Base-by-base conservation (phyloP, 371 early-diverging fungal species). In the Mortierella sp. region DNA sequence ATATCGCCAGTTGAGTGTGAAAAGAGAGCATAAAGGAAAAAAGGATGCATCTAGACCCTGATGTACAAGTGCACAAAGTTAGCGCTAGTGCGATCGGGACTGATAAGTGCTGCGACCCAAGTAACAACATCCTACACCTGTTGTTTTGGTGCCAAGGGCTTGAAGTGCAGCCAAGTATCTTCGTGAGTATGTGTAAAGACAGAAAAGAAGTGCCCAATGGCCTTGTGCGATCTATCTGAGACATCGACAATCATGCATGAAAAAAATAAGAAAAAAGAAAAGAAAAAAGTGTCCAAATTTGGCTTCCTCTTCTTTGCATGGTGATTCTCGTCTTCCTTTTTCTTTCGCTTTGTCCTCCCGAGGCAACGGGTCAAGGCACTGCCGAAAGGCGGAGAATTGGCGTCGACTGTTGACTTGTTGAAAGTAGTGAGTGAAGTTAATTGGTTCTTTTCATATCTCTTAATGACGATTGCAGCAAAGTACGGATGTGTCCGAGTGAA, bases 41-140 rank as follows among this genome's bases (percentile, higher is more conserved):
- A 70, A 70, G 70, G 70, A 70, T 38, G 42, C 70, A 70, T 44
- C 70, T 47, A 45, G 48, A 71, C 72, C 28, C 72, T 47, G 72
- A 28, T 48, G 31, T 47, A 48, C 45, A 70, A 38, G 24, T 42
- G 24, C 21, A 44, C 26, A 21, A 50, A 16, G 50, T 50, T 50
- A 16, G 24, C 68, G 19, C 38, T 68, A 68, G 65, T 65, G 42
- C 68, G 68, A 68, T 68, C 68, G 42, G 58, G 44, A 42, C 24
- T 42, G 68, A 63, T 31, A 31, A 47, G 38, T 1, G 5, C 2
- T 45, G 21, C 4, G 13, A 6, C 70, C 10, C 13, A 16, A 38
- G 71, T 26, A 65, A 2, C 31, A 31, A 58, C 60, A 57, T 57
- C 57, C 57, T 26, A 26, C 11, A 57, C 7, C 5, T 38, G 42